A percentile compares a stretch with the other conserved stretches of the same genome.
Evolutionary conservation across 495 filamentous ascomycete species (phyloP).

Genomic region (Ascobolus immersus): DNA sequence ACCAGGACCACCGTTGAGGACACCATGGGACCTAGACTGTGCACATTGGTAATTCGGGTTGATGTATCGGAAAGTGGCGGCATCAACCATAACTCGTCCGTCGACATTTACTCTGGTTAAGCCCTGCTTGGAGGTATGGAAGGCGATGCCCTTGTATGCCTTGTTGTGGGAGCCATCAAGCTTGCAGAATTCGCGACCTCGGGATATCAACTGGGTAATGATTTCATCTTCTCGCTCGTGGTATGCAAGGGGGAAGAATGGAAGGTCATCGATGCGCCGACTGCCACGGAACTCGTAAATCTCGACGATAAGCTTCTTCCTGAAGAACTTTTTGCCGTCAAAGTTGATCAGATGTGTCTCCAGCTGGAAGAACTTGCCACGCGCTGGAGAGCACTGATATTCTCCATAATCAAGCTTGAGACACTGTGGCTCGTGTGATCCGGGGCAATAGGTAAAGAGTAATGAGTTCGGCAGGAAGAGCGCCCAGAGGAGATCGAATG

Average conservation of each 20-base stretch:
- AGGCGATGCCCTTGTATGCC: slow-evolving; percentile 61
- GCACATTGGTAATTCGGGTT: slow-evolving; percentile 76
- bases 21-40: slow-evolving; percentile 26
- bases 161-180: slow-evolving; percentile 71
- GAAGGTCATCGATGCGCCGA: slow-evolving; percentile 55
- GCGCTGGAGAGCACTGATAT: slow-evolving; percentile 10
- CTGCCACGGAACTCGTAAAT: slow-evolving; percentile 62
- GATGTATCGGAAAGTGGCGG: slow-evolving; percentile 60
- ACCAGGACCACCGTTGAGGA: not conserved
- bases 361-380: slow-evolving; percentile 5
- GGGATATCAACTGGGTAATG: slow-evolving; percentile 42
- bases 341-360: not conserved
- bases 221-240: slow-evolving; percentile 49
- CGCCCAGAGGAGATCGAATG: slow-evolving; percentile 24
- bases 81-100: slow-evolving; percentile 77
- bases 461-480: slow-evolving; percentile 21
- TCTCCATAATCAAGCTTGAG: slow-evolving; percentile 13
- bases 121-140: slow-evolving; percentile 55
- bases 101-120: slow-evolving; percentile 72
- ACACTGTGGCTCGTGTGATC: slow-evolving; percentile 18
- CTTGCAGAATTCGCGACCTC: slow-evolving; percentile 61
- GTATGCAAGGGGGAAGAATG: slow-evolving; percentile 58
- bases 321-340: not conserved
- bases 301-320: slow-evolving; percentile 19
- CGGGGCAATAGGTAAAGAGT: slow-evolving; percentile 21